Percentiles rank a stretch among this genome's conserved stretches.
phyloP scores from a whole-genome alignment of 805 yeast genomes.

The Phaffomyces opuntiae region DNA sequence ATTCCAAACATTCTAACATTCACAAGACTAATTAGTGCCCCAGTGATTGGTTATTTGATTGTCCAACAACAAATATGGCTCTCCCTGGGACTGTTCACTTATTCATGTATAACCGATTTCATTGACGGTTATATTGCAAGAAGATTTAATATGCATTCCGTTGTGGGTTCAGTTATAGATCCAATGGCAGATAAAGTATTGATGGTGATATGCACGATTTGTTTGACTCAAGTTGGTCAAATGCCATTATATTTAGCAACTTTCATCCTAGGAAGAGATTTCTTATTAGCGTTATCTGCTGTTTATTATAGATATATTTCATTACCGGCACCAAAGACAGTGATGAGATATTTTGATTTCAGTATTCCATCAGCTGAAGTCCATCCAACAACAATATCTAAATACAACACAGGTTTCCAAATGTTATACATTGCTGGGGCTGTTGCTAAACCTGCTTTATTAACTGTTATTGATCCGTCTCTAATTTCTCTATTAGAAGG shows the following conservation, averaged over 20 bases:
- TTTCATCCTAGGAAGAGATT: conserved; percentile 79
- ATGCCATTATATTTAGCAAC: conserved; percentile 68
- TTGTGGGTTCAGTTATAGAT: conserved; percentile 85
- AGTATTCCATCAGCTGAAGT: conserved; percentile 78
- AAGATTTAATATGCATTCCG: conserved; percentile 63
- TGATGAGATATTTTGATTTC: conserved; percentile 69
- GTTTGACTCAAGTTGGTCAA: conserved; percentile 58
- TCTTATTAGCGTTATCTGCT: conserved; percentile 64
- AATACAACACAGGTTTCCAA: conserved; percentile 85
- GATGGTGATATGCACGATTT: conserved; percentile 79
- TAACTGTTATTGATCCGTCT: conserved; percentile 28
- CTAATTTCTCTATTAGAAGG: conserved; percentile 18
- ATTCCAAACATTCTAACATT: conserved; percentile 82
- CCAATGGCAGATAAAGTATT: conserved; percentile 92
- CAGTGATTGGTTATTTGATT: conserved; percentile 75
- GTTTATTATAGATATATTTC: conserved; percentile 65
- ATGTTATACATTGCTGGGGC: conserved; percentile 77
- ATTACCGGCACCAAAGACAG: conserved; percentile 69
- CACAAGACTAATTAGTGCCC: conserved; percentile 76
- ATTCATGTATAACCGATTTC: conserved; percentile 86
- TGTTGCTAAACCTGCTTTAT: conserved; percentile 47
- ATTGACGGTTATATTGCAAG: conserved; percentile 92
- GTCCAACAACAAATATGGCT: conserved; percentile 51
- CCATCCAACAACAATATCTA: conserved; percentile 79
- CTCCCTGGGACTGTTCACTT: conserved; percentile 70